Percentiles rank a stretch among this genome's conserved stretches.
These are phyloP conservation scores for Apostasia ramifera DNA, from an alignment of 106 monocot species.

Conservation along the genomic window DNA sequence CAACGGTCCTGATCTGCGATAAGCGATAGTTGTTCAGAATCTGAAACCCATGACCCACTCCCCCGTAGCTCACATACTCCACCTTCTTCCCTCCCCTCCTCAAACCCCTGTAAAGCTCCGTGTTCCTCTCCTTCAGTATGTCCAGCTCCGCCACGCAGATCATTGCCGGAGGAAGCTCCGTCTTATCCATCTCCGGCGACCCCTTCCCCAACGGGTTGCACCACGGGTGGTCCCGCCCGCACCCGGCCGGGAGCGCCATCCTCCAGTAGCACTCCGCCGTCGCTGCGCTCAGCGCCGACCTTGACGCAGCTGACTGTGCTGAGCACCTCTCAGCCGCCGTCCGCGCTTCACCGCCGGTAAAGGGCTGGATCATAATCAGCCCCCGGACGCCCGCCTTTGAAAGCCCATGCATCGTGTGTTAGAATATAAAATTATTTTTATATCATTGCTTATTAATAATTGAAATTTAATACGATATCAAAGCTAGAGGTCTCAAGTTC, in stretches of 20 bases:
- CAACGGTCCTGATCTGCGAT: slow-evolving; percentile 40
- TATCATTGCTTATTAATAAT: no score
- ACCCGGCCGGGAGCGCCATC: slow-evolving; percentile 48
- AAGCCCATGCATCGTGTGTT: no score
- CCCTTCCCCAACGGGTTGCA: slow-evolving; percentile 46
- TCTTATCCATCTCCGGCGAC: neutral
- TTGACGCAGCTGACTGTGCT: slow-evolving; percentile 17
- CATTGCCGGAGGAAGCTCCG: slow-evolving; percentile 27
- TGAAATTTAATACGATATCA: no score
- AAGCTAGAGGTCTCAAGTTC: no score
- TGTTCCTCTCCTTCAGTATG: slow-evolving; percentile 52
- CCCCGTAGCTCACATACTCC: slow-evolving; percentile 31
- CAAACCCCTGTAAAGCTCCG: slow-evolving; percentile 55
- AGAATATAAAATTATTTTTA: no score
- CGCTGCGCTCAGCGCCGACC: slow-evolving; percentile 45
- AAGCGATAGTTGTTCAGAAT: slow-evolving; percentile 37
- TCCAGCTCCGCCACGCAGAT: slow-evolving; percentile 63
- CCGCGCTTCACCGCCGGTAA: slow-evolving; percentile 59
- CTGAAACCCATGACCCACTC: slow-evolving; percentile 89
- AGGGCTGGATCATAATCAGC: slow-evolving; percentile 54
- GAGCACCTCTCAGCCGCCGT: slow-evolving; percentile 45
- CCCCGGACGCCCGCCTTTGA: neutral
- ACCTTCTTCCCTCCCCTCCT: slow-evolving; percentile 45
- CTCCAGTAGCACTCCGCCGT: slow-evolving; percentile 78
- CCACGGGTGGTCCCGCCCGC: slow-evolving; percentile 51